Conservation (phyloP, 2,329 filamentous ascomycete species). For the Dactylellina haptotyla region DNA sequence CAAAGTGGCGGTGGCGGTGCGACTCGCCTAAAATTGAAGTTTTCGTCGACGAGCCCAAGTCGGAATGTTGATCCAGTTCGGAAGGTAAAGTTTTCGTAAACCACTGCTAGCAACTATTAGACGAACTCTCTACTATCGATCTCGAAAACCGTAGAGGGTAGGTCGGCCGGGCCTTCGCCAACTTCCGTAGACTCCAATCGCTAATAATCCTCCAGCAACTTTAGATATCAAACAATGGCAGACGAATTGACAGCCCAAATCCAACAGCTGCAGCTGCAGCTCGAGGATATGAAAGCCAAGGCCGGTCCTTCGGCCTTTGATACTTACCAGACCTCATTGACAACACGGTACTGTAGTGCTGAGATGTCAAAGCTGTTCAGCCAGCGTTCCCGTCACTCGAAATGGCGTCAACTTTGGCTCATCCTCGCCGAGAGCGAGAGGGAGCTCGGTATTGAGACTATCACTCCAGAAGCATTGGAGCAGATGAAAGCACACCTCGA, state of each 20-base stretch:
- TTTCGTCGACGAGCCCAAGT: slow-evolving; percentile 1
- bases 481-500: slow-evolving; percentile 78
- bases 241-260: slow-evolving; percentile 2
- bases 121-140: not conserved
- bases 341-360: slow-evolving; percentile 74
- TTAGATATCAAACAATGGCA: not conserved
- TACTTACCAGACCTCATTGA: slow-evolving; percentile 74
- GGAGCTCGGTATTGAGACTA: slow-evolving; percentile 77
- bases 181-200: not conserved
- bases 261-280: slow-evolving; percentile 16
- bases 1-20: slow-evolving; percentile 12
- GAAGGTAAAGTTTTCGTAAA: slow-evolving; percentile 18
- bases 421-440: slow-evolving; percentile 83
- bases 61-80: slow-evolving; percentile 6
- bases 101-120: not conserved
- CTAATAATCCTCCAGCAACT: not conserved
- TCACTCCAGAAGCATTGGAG: slow-evolving; percentile 77
- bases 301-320: slow-evolving; percentile 60
- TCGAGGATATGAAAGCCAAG: slow-evolving; percentile 10
- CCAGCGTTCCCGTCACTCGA: slow-evolving; percentile 76
- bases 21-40: slow-evolving; percentile 1
- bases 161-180: not conserved
- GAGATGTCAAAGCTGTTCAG: slow-evolving; percentile 86
- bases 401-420: slow-evolving; percentile 87
- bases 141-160: not conserved